These are phyloP conservation scores for Trichoderma sp. DNA, from an alignment of 2,329 filamentous ascomycete species.

Conservation along the genomic window DNA sequence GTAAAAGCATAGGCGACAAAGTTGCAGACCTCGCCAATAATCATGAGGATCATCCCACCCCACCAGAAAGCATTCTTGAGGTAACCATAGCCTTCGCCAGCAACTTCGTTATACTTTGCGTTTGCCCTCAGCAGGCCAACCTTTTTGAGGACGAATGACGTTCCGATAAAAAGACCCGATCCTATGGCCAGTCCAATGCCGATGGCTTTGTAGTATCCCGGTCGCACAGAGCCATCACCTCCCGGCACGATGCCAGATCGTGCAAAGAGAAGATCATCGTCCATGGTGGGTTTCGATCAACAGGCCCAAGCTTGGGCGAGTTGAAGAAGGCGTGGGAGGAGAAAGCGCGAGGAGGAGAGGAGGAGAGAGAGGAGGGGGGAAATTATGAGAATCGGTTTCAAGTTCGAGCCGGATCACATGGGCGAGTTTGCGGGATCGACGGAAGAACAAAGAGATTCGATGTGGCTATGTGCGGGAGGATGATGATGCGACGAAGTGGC, in stretches of 20 bases:
- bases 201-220: slow-evolving; percentile 72
- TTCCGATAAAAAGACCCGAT: slow-evolving; percentile 89
- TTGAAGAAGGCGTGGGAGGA: neutral
- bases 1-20: slow-evolving; percentile 97
- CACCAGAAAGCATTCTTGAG: slow-evolving; percentile 96
- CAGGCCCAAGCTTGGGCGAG: neutral
- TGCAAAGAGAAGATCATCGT: slow-evolving; percentile 14
- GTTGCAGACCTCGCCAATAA: slow-evolving; percentile 93
- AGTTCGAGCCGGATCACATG: slow-evolving; percentile 14
- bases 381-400: neutral
- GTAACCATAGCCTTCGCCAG: slow-evolving; percentile 95
- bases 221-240: slow-evolving; percentile 34
- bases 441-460: neutral
- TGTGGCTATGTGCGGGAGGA: neutral
- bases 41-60: slow-evolving; percentile 95
- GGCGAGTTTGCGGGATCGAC: slow-evolving; percentile 9
- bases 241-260: slow-evolving; percentile 18
- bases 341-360: neutral
- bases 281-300: slow-evolving; percentile 16
- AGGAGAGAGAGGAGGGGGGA: neutral
- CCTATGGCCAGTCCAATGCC: slow-evolving; percentile 82
- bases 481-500: slow-evolving; percentile 8
- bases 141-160: slow-evolving; percentile 96
- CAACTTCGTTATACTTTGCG: slow-evolving; percentile 92
- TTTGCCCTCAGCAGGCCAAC: slow-evolving; percentile 87